These are phyloP conservation scores for Schizosaccharomyces japonicus DNA, from an alignment of 805 yeast genomes.

Conservation along the genomic window DNA sequence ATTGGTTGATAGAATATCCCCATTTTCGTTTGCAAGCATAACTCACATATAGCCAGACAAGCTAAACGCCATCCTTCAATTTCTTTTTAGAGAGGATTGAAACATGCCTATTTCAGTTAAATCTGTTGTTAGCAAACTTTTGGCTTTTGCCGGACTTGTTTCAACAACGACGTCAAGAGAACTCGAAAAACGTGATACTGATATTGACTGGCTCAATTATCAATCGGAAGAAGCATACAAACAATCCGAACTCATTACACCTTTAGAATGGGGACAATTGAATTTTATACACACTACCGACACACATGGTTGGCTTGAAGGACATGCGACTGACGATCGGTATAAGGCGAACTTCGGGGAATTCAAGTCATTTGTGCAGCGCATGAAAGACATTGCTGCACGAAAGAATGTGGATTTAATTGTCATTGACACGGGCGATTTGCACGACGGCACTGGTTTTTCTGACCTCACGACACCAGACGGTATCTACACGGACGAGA, in stretches of 20 bases:
- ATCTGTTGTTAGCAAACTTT: too few species aligned
- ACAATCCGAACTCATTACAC: slow-evolving; percentile 10
- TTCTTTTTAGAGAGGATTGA: too few species aligned
- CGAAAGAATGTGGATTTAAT: slow-evolving; percentile 34
- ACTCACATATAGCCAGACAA: too few species aligned
- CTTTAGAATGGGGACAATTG: slow-evolving; percentile 40
- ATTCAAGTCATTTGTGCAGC: slow-evolving; percentile 40
- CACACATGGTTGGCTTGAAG: slow-evolving; percentile 88
- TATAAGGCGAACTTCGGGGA: slow-evolving; percentile 88
- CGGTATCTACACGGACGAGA: slow-evolving; percentile 36
- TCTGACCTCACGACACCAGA: slow-evolving; percentile 48
- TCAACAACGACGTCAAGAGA: too few species aligned
- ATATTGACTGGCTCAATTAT: too few species aligned
- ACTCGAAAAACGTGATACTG: too few species aligned
- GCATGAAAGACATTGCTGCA: slow-evolving; percentile 25
- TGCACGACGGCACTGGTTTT: slow-evolving; percentile 83
- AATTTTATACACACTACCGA: slow-evolving; percentile 89
- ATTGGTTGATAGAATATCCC: too few species aligned
- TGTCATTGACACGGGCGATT: slow-evolving; percentile 71
- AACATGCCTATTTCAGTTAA: too few species aligned
- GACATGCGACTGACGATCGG: slow-evolving; percentile 55
- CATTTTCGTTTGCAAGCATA: too few species aligned
- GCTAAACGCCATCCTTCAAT: too few species aligned
- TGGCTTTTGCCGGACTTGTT: too few species aligned
- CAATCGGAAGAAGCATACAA: too few species aligned